Conservation (phyloP, 257 asterid species). For the Echites panduratus region DNA sequence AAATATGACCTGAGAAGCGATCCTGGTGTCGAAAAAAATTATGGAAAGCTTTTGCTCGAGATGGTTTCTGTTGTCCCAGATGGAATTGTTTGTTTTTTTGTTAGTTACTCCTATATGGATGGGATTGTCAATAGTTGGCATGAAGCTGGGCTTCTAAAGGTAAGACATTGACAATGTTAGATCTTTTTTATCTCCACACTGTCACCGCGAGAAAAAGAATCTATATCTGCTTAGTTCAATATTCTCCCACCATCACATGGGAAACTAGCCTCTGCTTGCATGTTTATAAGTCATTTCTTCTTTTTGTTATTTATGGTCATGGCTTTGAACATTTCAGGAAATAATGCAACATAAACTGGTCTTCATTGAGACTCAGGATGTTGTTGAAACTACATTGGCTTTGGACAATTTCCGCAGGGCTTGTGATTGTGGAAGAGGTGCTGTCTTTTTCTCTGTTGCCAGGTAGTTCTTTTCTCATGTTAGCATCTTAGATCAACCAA, state of each 20-base stretch:
- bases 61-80: slow-evolving; percentile 98
- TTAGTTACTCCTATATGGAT: slow-evolving; percentile 98
- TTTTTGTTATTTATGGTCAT: neutral
- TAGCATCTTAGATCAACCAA: neutral
- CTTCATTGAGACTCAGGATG: slow-evolving; percentile 97
- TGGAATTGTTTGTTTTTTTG: slow-evolving; percentile 94
- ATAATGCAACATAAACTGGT: slow-evolving; percentile 98
- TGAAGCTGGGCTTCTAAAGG: slow-evolving; percentile 91
- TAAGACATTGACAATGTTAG: slow-evolving; percentile 12
- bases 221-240: neutral
- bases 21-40: slow-evolving; percentile 97
- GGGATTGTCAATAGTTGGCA: slow-evolving; percentile 99
- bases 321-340: slow-evolving; percentile 49
- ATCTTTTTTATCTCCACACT: neutral
- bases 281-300: neutral
- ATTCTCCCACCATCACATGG: neutral
- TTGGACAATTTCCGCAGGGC: slow-evolving; percentile 95
- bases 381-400: slow-evolving; percentile 96
- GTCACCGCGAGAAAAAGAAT: neutral
- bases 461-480: slow-evolving; percentile 38
- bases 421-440: slow-evolving; percentile 99
- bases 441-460: slow-evolving; percentile 98
- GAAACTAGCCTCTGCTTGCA: neutral
- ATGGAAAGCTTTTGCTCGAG: slow-evolving; percentile 91
- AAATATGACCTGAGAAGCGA: slow-evolving; percentile 93